Evolutionary conservation across 1,284 basidiomycete genomes (phyloP), one percentile per base, ranked within the genome.

Genomic region (Limonomyces culmigenus): DNA sequence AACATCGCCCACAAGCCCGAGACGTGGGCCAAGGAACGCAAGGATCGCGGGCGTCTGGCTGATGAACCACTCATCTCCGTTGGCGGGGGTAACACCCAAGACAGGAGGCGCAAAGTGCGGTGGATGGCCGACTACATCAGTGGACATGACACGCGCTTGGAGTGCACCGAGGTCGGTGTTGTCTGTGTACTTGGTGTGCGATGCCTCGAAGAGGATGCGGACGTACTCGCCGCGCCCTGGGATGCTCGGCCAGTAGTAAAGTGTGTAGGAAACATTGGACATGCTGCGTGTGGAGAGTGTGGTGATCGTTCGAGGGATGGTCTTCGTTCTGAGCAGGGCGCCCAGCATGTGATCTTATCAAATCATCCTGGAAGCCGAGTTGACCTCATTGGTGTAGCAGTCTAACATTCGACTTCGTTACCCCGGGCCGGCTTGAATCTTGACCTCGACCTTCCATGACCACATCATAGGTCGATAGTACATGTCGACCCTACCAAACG

Each of bases 161-260:
- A 54, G 40, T 0, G 12, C 14, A n/a, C 23, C 23, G 2, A 39
- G 13, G 34, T 48, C 40, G 20, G 38, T 38, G 32, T 45, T 39
- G 34, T 65, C 62, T n/a, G 45, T 48, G 47, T 61, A 66, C 8
- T 50, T 43, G 13, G 52, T 47, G 2, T 54, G 54, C 13, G 58
- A 52, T 35, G 54, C 52, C 43, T 64, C 62, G 44, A 67, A 56
- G 16, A 56, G 57, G 34, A 67, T 58, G 3, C 64, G 60, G 33
- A 65, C 49, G 42, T 55, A 60, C 39, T 67, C 65, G 30, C 59
- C 65, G 25, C 65, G 55, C 0, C 64, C 64, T 2, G 63, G 64
- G 36, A 65, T 53, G 10, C 47, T 51, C 12, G 48, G 47, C 54
- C 54, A 58, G 36, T 37, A 37, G 31, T 37, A 29, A 6, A 37